Base-by-base conservation (phyloP, 345 rosid genomes). In the Euclidium syriacum region DNA sequence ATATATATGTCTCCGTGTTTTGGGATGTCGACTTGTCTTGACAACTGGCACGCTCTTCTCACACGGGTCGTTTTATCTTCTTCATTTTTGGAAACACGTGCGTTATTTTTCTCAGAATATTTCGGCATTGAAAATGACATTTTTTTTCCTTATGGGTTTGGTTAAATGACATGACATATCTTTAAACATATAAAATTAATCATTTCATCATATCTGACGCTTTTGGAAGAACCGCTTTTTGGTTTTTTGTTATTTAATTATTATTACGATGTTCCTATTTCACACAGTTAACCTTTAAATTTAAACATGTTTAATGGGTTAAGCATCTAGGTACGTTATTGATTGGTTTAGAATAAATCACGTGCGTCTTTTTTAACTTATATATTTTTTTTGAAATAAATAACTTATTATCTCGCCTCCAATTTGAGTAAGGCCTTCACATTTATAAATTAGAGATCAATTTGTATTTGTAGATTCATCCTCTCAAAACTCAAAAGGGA, bases 1-100 rank as follows among this genome's bases (percentile, higher is more conserved):
- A 62, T 70, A 10, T 70, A 70, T 70, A 38, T 20, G 68, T 34
- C 18, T 70, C 68, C 68, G 64, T 70, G 74, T 70, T 70, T 59
- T 53, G 29, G 7, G 35, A 7, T 35, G 1, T 30, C 25, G 35
- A 50, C 23, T 63, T 70, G 74, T 57, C 35, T 15, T 52, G 36
- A 57, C 17, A 70, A 17, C 57, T 70, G 74, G 68, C 43, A 70
- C 74, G 29, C 74, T 54, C 58, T 62, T 62, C 22, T 6, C 1
- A 70, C 74, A 62, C 74, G 74, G 49, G 3, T 22, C 50, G 54
- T 53, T 46, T 35, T 52, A 16, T 43, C 11, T 43, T 11, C 11
- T 12, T 7, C n/a, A 4, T 35, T 67, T 44, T 35, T 35, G 43
- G 36, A 62, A 62, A 46, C 68, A 70, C 74, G 74, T 70, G 74